These are phyloP conservation scores for Symbiodinium natans DNA, from an alignment of 73 alveolate species.

Conservation along the genomic window DNA sequence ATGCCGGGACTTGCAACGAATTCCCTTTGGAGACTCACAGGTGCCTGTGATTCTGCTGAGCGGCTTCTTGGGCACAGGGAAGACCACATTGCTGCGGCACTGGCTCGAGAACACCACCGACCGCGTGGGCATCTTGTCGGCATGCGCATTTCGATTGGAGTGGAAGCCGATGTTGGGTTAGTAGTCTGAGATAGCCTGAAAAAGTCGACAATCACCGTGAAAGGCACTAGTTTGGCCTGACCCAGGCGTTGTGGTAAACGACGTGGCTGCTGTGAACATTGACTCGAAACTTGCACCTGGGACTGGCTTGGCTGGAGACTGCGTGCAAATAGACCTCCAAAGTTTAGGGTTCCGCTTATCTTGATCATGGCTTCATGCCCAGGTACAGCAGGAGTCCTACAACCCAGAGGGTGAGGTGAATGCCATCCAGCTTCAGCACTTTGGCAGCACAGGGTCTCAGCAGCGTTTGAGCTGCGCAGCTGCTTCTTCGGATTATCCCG, in stretches of 20 bases:
- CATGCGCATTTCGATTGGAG: not conserved
- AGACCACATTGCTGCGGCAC: slow-evolving; percentile 73
- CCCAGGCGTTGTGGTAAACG: slow-evolving; percentile 81
- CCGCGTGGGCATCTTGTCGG: slow-evolving; percentile 40
- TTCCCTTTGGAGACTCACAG: too few relatives aligned
- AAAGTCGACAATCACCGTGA: too few relatives aligned
- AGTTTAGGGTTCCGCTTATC: too few relatives aligned
- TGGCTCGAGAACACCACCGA: slow-evolving; percentile 78
- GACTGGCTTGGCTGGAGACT: not conserved
- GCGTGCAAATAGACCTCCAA: too few relatives aligned
- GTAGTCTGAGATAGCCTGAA: too few relatives aligned
- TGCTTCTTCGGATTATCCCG: too few relatives aligned
- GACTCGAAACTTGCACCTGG: slow-evolving; percentile 59
- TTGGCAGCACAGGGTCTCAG: not conserved
- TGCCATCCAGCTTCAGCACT: slow-evolving; percentile 70
- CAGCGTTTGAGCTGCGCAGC: not conserved
- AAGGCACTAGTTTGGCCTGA: too few relatives aligned
- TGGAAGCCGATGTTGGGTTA: too few relatives aligned
- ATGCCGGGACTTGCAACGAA: too few relatives aligned
- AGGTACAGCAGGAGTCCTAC: slow-evolving; percentile 80
- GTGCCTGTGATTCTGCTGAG: slow-evolving; percentile 87
- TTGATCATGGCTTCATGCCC: not conserved
- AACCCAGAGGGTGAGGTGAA: slow-evolving; percentile 89
- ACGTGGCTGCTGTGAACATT: slow-evolving; percentile 85
- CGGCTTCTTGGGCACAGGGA: slow-evolving; percentile 91